Evolutionary conservation across 2,329 filamentous ascomycete species (phyloP).

Genomic region (Sporothrix globosa): DNA sequence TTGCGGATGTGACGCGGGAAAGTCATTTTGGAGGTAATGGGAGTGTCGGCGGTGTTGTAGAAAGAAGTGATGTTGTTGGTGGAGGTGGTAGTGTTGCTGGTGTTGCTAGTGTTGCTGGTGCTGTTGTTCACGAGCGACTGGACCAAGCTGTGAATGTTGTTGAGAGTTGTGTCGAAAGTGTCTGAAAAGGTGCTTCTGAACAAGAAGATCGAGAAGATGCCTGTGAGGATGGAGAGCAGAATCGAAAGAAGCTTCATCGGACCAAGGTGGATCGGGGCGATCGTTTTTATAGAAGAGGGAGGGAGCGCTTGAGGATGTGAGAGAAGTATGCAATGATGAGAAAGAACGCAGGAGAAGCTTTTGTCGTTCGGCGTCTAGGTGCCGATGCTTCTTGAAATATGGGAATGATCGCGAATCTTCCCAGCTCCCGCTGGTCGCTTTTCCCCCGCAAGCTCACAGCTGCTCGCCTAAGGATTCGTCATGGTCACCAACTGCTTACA

Average conservation of each 20-base stretch:
- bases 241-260: constrained; percentile 48
- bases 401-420: constrained; percentile 29
- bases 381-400: neutral
- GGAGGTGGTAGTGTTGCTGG: constrained; percentile 31
- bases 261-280: neutral
- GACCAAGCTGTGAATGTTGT: constrained; percentile 39
- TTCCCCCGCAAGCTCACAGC: neutral
- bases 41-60: constrained; percentile 31
- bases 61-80: constrained; percentile 29
- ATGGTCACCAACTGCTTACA: constrained; percentile 25
- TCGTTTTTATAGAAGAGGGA: constrained; percentile 32
- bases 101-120: constrained; percentile 32
- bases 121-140: neutral
- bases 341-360: constrained; percentile 13
- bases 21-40: constrained; percentile 64
- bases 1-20: constrained; percentile 76
- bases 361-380: neutral
- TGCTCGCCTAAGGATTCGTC: constrained; percentile 30
- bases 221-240: constrained; percentile 46
- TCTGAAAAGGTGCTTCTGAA: constrained; percentile 28
- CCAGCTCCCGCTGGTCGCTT: neutral
- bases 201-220: constrained; percentile 43
- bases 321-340: constrained; percentile 9
- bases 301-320: neutral
- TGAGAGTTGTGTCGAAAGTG: constrained; percentile 40